Evolutionary conservation across 148 eudicot species (phyloP), one percentile per base, ranked within the genome.

Genomic region (Beta vulgaris): DNA sequence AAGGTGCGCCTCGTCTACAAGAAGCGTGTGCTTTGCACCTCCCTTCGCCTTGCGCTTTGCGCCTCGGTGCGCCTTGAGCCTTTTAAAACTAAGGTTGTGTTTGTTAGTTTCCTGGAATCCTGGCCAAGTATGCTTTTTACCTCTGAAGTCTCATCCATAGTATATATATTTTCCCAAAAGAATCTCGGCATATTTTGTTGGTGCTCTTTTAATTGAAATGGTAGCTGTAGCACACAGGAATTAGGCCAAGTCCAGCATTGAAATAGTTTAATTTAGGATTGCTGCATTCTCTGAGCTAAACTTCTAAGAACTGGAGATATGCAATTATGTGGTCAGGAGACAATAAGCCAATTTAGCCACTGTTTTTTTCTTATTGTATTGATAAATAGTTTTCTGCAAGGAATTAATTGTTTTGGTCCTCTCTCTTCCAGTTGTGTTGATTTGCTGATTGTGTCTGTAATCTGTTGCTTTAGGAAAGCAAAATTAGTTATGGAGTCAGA

Each of bases 401-500:
- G 13, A 35, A 28, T 5, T 12, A 16, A 62, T 63, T 26, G 11
- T 19, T 53, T 51, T 32, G 2, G 42, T 13, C 1, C 3, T 48
- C 32, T 48, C 25, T 23, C 11, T 13, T 74, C 15, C 28, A 2
- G 8, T 53, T 75, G 4, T 5, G 40, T 10, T 55, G 53, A 49
- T 63, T 40, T 79, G 54, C 69, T 34, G 15, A 36, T 18, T 57
- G 1, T 25, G 15, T 66, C 0, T 68, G 49, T 48, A 32, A 70
- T 53, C 32, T 1, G 6, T 16, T 64, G 21, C 53, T 58, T 48
- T 78, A 93, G 98, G 97, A 95, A 77, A 87, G 93, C 87, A 92
- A 92, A 74, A 87, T 90, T 74, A 95, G 85, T 79, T 78, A 82
- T 31, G 93, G 96, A 2, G 78, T 82, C 40, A 82, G 98, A 78